Base-by-base conservation (phyloP, 2,329 filamentous ascomycete genomes). In the Hypocreales sp. region DNA sequence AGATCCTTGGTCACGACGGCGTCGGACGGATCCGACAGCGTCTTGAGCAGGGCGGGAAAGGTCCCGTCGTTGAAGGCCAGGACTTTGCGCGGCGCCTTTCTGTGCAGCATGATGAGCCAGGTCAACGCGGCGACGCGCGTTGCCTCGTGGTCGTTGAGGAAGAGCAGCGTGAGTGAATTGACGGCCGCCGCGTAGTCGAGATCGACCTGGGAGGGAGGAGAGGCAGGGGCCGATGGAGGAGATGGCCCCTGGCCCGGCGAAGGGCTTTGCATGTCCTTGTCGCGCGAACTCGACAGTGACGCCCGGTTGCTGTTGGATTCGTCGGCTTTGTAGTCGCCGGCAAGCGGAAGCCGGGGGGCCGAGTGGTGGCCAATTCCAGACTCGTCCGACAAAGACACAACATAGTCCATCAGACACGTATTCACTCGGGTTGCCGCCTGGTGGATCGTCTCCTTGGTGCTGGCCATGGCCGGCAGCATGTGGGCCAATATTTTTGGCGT, bases 31-130 rank as follows among this genome's bases (percentile, higher is more conserved):
- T 98, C 90, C 1, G 87, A 95, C 1, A 98, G 64, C 0, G 90
- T 98, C 56, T 98, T 98, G 18, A 98, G 72, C 17, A 98, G 60
- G 13, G 87, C 90, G 9, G 90, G 90, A 45, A 98, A 98, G 1
- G 87, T 95, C 26, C 87, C 90, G 44, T 95, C 90, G 39, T 95
- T 93, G 46, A 94, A 93, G 7, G 87, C 86, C 21, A 95, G 66
- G 10, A 93, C 81, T 48, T 93, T 94, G 28, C 79, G 71, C 1
- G 90, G 90, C 4, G 90, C 87, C 58, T 94, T 95, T 36, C 82
- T 73, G 49, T 98, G 90, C 22, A 98, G 64, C 87, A 95, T 95
- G 32, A 95, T 90, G 31, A 98, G 66, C 90, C 90, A 98, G 5
- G 81, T 87, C 34, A 98, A 61, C 11, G 90, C 86, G 20, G 86